Evolutionary conservation across 1,139 yeast species (phyloP).

Genomic region (Kurtzmaniella quercitrusa): DNA sequence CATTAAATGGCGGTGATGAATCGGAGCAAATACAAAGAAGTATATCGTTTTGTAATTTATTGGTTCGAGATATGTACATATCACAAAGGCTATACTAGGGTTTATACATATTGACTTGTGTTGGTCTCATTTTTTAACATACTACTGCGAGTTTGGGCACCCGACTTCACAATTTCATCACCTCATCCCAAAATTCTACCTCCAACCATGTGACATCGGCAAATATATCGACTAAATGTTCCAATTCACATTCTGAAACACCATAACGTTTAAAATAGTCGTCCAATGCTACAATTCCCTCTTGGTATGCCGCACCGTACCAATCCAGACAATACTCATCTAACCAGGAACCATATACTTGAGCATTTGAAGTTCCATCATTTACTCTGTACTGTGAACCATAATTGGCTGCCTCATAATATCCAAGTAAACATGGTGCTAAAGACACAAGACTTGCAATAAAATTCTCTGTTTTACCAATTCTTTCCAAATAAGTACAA

Average conservation of each 20-base stretch:
- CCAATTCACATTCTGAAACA: slow-evolving; percentile 36
- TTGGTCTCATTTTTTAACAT: not conserved
- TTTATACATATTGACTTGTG: not conserved
- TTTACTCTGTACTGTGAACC: slow-evolving; percentile 14
- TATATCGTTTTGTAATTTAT: no score
- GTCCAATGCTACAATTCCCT: slow-evolving; percentile 50
- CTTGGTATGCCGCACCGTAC: slow-evolving; percentile 48
- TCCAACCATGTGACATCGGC: slow-evolving; percentile 58
- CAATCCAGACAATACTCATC: slow-evolving; percentile 56
- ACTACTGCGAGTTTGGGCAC: no score
- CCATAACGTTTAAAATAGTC: slow-evolving; percentile 24
- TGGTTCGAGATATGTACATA: not conserved
- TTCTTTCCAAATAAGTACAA: slow-evolving; percentile 53
- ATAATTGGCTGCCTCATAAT: slow-evolving; percentile 47
- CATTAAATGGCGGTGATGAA: no score
- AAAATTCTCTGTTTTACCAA: slow-evolving; percentile 55
- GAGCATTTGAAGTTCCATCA: slow-evolving; percentile 13
- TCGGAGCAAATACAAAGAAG: no score
- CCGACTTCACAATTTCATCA: slow-evolving; percentile 13
- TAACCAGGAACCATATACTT: slow-evolving; percentile 56
- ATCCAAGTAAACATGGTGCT: slow-evolving; percentile 78
- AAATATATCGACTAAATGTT: slow-evolving; percentile 54
- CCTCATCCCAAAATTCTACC: slow-evolving; percentile 61
- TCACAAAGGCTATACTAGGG: not conserved
- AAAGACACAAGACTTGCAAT: slow-evolving; percentile 63